phyloP scores from a whole-genome alignment of 352 stramenopile species.

The Pythium aristosporum region DNA sequence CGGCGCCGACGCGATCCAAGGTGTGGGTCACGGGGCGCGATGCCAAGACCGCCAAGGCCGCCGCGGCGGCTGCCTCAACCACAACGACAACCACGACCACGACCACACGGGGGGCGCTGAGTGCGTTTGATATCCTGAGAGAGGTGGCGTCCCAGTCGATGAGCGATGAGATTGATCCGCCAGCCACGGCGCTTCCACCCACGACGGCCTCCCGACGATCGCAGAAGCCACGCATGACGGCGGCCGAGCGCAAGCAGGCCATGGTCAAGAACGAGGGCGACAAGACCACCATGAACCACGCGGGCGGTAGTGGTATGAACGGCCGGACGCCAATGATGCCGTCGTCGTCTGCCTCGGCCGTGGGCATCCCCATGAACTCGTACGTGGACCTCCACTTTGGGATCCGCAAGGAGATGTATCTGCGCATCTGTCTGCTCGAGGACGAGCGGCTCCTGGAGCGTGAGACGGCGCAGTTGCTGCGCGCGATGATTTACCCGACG shows the following conservation, averaged over 20 bases:
- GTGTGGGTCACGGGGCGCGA: constrained; percentile 25
- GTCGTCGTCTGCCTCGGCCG: constrained; percentile 2
- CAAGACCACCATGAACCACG: constrained; percentile 2
- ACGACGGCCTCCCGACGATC: constrained; percentile 6
- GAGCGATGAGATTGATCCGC: constrained; percentile 41
- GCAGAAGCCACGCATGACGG: constrained; percentile 11
- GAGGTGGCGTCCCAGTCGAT: constrained; percentile 79
- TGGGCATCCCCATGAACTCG: constrained; percentile 65
- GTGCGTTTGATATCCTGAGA: constrained; percentile 80
- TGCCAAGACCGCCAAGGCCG: constrained; percentile 25
- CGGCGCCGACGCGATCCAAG: constrained; percentile 27
- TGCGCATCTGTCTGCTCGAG: constrained; percentile 76
- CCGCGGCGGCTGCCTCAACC: neutral
- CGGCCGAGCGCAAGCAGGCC: constrained; percentile 7
- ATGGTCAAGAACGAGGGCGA: constrained; percentile 6
- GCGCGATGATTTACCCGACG: constrained; percentile 79
- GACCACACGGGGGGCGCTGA: constrained; percentile 36
- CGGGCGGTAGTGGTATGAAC: neutral
- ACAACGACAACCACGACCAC: neutral
- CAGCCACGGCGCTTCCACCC: constrained; percentile 22
- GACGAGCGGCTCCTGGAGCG: constrained; percentile 67
- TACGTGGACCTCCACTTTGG: constrained; percentile 84
- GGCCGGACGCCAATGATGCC: constrained; percentile 3
- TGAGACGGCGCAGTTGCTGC: constrained; percentile 71
- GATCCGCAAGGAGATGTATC: constrained; percentile 87